phyloP scores from a whole-genome alignment of 371 early-diverging fungal species.

The Haplosporangium sp. region DNA sequence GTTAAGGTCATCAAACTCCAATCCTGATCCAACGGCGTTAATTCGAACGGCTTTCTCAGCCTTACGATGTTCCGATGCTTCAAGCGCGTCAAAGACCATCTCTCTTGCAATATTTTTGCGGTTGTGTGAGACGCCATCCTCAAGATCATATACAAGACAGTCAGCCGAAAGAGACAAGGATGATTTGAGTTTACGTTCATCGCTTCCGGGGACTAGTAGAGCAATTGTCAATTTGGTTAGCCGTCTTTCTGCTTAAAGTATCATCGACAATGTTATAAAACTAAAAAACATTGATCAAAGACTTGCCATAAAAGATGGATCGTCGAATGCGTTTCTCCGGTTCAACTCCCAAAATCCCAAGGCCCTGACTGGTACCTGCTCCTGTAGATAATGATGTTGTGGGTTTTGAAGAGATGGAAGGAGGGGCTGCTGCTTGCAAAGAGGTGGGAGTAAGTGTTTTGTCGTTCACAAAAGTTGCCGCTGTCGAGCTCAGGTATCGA shows the following conservation, averaged over 20 bases:
- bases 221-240: not conserved
- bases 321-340: conserved; percentile 49
- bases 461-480: conserved; percentile 14
- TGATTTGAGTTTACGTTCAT: conserved; percentile 88
- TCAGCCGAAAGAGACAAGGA: conserved; percentile 79
- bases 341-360: conserved; percentile 4
- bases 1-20: conserved; percentile 85
- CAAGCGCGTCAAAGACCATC: conserved; percentile 76
- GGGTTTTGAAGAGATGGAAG: not conserved
- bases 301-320: conserved; percentile 53
- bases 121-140: conserved; percentile 89
- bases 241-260: too few relatives aligned
- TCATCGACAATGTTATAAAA: too few relatives aligned
- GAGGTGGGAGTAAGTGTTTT: conserved; percentile 4
- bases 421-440: conserved; percentile 16
- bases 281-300: too few relatives aligned
- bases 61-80: conserved; percentile 75
- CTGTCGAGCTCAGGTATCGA: conserved; percentile 21
- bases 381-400: conserved; percentile 14
- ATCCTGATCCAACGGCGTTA: conserved; percentile 86
- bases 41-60: conserved; percentile 90
- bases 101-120: conserved; percentile 85
- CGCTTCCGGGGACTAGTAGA: conserved; percentile 85
- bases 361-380: not conserved
- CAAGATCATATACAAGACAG: conserved; percentile 90